Evolutionary conservation across 257 asterid genomes (phyloP), one percentile per base, ranked within the genome.

Genomic region (Gentiana straminea): DNA sequence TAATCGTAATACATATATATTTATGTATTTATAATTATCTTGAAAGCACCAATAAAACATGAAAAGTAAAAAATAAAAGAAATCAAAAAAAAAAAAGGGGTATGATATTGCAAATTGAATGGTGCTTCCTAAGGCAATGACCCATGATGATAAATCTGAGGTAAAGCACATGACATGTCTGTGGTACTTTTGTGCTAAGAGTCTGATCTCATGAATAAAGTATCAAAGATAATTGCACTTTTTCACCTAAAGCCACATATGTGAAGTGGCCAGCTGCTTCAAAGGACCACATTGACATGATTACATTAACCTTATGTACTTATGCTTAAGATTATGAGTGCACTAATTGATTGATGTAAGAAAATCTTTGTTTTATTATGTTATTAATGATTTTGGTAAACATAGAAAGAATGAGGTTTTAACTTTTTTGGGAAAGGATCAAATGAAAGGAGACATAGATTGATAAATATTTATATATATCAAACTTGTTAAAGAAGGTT

Each of bases 271-370:
- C 48, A 49, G 59, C 55, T 72, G 78, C 72, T 58, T 67, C 41
- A 54, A n/a, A 55, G 73, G 80, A 63, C 74, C 71, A 58, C 51
- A 13, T 44, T 43, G 56, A 44, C 47, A 72, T 81, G 58, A 81
- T 76, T 71, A 57, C 68, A 54, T 33, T 60, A 63, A 59, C 54
- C 15, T 64, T 35, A 64, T 59, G 61, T 49, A 58, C 65, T 48
- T 56, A 32, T 41, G 46, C 46, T 41, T 41, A 41, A 3, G 55
- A 60, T 46, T 35, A 53, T 65, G 59, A 71, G 70, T 62, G 75
- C 83, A 79, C 73, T 72, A 77, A 82, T 24, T 72, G 79, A 82
- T 68, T 72, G 73, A 66, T 58, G 36, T 64, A 62, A 37, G 53
- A 44, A 66, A 63, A 76, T 71, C 70, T 61, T 61, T 44, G 63